phyloP scores from a whole-genome alignment of 768 basidiomycete species.

The Dacryopinax primogenitus region DNA sequence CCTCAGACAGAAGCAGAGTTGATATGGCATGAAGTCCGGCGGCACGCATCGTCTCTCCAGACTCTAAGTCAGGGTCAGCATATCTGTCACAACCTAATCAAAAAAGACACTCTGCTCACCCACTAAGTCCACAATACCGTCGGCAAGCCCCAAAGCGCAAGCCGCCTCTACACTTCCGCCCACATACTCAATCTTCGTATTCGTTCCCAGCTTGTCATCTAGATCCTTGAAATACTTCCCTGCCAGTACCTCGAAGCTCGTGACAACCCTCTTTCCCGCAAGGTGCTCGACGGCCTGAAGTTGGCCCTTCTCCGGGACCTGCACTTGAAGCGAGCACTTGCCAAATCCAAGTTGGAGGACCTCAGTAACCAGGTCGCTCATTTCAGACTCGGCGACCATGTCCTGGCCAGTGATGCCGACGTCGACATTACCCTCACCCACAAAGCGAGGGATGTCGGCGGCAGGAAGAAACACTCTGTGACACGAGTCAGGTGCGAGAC shows the following conservation, averaged over 20 bases:
- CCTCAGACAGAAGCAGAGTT: conserved; percentile 74
- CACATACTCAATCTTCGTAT: conserved; percentile 84
- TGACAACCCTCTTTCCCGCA: conserved; percentile 84
- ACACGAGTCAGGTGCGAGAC: background rate
- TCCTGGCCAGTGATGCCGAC: conserved; percentile 98
- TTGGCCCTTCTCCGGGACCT: conserved; percentile 66
- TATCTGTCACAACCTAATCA: background rate
- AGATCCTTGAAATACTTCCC: conserved; percentile 60
- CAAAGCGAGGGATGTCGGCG: conserved; percentile 93
- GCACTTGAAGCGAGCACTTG: conserved; percentile 70
- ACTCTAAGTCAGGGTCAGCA: conserved; percentile 44
- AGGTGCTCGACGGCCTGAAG: conserved; percentile 66
- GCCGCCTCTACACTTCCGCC: conserved; percentile 98
- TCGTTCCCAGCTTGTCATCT: conserved; percentile 37
- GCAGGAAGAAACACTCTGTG: conserved; percentile 90
- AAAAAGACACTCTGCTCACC: conserved; percentile 39
- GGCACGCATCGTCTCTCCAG: conserved; percentile 98
- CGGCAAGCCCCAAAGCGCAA: conserved; percentile 88
- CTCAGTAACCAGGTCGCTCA: conserved; percentile 66
- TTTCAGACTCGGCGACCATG: conserved; percentile 81
- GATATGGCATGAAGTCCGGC: conserved; percentile 89
- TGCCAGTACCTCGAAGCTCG: conserved; percentile 84
- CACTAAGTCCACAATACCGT: conserved; percentile 96
- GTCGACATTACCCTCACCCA: conserved; percentile 93
- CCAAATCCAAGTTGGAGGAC: conserved; percentile 80